Conservation (phyloP, 768 basidiomycete genomes). For the Strobilomyces dryophilus region DNA sequence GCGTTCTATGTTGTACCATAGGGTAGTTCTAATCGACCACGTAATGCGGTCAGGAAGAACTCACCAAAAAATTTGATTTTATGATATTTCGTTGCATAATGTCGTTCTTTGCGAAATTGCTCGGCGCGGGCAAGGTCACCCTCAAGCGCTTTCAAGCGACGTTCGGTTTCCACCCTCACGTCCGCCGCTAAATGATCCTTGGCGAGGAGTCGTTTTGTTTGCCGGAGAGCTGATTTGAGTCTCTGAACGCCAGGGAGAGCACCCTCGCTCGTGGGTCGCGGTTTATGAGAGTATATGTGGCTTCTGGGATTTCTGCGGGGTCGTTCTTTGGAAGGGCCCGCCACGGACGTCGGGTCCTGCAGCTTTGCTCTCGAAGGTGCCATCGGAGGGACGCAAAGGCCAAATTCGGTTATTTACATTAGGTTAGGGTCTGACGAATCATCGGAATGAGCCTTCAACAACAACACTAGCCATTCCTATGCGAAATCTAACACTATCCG, state of each 20-base stretch:
- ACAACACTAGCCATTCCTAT: constrained; percentile 27
- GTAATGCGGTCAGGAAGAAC: constrained; percentile 11
- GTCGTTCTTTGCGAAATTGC: constrained; percentile 59
- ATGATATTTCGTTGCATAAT: constrained; percentile 76
- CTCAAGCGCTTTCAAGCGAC: constrained; percentile 71
- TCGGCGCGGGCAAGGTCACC: constrained; percentile 66
- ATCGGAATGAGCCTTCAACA: not conserved
- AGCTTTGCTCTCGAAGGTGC: constrained; percentile 16
- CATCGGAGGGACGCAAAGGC: constrained; percentile 3
- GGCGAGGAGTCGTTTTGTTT: constrained; percentile 76
- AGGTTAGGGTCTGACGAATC: constrained; percentile 15
- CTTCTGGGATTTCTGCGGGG: constrained; percentile 10
- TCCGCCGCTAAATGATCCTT: constrained; percentile 88
- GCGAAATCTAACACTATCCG: constrained; percentile 54
- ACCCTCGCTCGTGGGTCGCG: constrained; percentile 10
- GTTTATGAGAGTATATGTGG: constrained; percentile 12
- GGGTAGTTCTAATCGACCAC: not conserved
- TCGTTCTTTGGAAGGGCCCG: constrained; percentile 13
- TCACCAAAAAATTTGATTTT: constrained; percentile 93
- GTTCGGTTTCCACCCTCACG: constrained; percentile 75
- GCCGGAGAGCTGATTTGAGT: constrained; percentile 79
- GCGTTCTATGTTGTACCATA: constrained; percentile 52
- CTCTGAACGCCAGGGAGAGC: constrained; percentile 71
- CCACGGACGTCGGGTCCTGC: not conserved
- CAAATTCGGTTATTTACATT: constrained; percentile 1